Base-by-base conservation (phyloP, 106 monocot genomes). In the Cymbidium sinense region DNA sequence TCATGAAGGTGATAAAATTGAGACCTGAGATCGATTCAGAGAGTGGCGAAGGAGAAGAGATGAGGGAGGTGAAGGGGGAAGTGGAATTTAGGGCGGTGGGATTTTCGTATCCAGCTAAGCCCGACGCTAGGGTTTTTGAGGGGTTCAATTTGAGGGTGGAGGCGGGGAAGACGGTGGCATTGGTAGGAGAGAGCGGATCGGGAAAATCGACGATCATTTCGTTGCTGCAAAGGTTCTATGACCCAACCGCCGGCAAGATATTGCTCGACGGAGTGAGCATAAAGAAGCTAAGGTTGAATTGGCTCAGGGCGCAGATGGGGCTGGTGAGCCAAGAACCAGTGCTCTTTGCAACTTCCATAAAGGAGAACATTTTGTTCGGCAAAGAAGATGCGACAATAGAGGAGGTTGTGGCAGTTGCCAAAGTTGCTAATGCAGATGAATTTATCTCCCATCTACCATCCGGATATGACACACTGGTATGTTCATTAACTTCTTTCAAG, bases 291-390 rank as follows among this genome's bases (percentile, higher is more conserved):
- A 64, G 80, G 55, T 79, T 91, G 11, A 88, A 88, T 75, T 91
- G 88, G 88, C 34, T 91, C 78, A 77, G 91, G 75, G 84, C 91
- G 1, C 91, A 91, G 64, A 88, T 91, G 84, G 91, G 91, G 29
- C 64, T 91, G 72, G 91, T 91, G 21, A 91, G 91, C 75, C 91
- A 91, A 69, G 91, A 91, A 78, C 86, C 91, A 0, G 86, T 85
- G 2, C 73, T 91, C 43, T 91, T 91, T 43, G 88, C 91, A 0
- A 86, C 88, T 0, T 83, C 85, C 7, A 85, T 88, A 29, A 83
- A 70, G 39, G 88, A 85, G 11, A 88, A 88, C 75, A 77, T 85
- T 54, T 61, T 85, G 35, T 77, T 85, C 12, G 88, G 85, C 2
- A 88, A 77, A 31, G 74, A 80, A 50, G 85, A 83, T 72, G 88